Conservation (phyloP, 2,329 filamentous ascomycete genomes). For the Aspergillus pseudonomiae region DNA sequence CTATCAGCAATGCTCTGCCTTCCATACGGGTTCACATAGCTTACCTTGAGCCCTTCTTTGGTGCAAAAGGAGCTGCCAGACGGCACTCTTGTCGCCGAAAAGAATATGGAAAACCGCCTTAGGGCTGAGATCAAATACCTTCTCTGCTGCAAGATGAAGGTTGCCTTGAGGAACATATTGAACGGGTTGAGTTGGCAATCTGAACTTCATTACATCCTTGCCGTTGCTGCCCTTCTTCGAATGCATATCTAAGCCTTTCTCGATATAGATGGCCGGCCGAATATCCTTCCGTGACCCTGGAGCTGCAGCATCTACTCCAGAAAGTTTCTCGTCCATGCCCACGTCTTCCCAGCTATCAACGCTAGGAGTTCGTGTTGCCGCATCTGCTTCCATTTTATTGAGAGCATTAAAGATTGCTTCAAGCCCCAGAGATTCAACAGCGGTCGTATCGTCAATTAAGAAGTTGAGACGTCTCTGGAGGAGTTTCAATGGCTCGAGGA, state of each 20-base stretch:
- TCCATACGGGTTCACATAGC: conserved; percentile 10
- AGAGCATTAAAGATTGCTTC: conserved; percentile 72
- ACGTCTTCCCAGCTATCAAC: conserved; percentile 92
- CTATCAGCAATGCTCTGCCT: conserved; percentile 19
- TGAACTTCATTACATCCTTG: conserved; percentile 69
- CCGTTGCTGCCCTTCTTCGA: conserved; percentile 35
- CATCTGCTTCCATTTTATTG: conserved; percentile 70
- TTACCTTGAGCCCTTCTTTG: conserved; percentile 71
- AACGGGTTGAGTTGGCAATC: conserved; percentile 78
- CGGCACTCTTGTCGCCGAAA: conserved; percentile 92
- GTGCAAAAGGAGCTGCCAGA: conserved; percentile 89
- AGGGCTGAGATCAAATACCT: conserved; percentile 85
- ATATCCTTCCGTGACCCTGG: conserved; percentile 53
- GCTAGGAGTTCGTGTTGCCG: conserved; percentile 67
- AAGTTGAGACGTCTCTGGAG: conserved; percentile 84
- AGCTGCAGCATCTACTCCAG: conserved; percentile 38
- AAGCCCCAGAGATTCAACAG: conserved; percentile 68
- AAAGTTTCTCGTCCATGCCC: conserved; percentile 63
- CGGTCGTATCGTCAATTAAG: conserved; percentile 76
- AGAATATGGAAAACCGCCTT: conserved; percentile 95
- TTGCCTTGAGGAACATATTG: conserved; percentile 83
- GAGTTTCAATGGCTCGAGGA: conserved; percentile 82
- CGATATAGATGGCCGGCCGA: conserved; percentile 62
- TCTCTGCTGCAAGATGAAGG: conserved; percentile 72
- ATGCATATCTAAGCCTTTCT: conserved; percentile 61